A percentile compares a stretch with the other conserved stretches of the same genome.
phyloP scores from a whole-genome alignment of 805 yeast genomes.

The Spathaspora arborariae region DNA sequence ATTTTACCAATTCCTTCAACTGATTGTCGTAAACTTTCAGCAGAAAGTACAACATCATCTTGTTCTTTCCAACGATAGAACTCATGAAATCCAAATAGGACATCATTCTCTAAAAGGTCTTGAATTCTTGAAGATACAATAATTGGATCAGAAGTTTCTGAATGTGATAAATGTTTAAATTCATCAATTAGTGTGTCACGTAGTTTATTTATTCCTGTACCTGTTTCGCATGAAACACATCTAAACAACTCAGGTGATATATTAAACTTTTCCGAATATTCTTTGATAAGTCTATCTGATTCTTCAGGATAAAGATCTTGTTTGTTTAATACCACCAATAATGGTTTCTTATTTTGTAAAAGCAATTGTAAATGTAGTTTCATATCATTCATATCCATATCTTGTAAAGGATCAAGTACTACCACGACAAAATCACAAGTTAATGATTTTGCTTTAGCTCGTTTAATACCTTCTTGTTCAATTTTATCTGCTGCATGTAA shows the following conservation, averaged over 20 bases:
- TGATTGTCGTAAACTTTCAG: conserved; percentile 70
- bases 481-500: conserved; percentile 47
- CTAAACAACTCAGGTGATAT: conserved; percentile 14
- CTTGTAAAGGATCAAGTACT: conserved; percentile 47
- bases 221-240: conserved; percentile 57
- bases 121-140: conserved; percentile 70
- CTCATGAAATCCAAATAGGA: conserved; percentile 67
- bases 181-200: conserved; percentile 34
- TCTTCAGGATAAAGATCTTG: conserved; percentile 39
- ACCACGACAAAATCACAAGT: conserved; percentile 68
- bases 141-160: conserved; percentile 59
- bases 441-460: conserved; percentile 61
- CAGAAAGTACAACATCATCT: conserved; percentile 74
- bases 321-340: conserved; percentile 56
- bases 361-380: conserved; percentile 14
- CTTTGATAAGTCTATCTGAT: conserved; percentile 16
- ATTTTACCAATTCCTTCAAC: conserved; percentile 88
- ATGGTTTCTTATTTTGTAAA: conserved; percentile 16
- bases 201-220: conserved; percentile 53
- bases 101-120: conserved; percentile 73
- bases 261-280: conserved; percentile 10
- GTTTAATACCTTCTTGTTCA: conserved; percentile 75
- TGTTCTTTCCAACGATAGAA: conserved; percentile 47
- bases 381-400: conserved; percentile 10
- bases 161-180: conserved; percentile 48